A percentile compares a stretch with the other conserved stretches of the same genome.
Conservation (phyloP, 345 rosid species). For the Abelmoschus esculentus region DNA sequence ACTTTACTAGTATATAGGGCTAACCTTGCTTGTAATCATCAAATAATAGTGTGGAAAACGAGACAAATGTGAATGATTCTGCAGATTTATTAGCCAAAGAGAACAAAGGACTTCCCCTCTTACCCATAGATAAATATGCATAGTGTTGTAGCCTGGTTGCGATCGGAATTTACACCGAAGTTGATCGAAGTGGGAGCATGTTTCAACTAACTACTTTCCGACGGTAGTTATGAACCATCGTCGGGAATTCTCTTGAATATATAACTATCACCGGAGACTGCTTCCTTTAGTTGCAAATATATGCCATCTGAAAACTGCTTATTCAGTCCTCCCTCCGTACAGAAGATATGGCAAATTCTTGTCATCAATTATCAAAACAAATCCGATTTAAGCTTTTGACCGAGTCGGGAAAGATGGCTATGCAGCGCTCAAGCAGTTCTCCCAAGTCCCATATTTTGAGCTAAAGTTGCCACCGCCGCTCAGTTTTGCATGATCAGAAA, state of each 20-base stretch:
- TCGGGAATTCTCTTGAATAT: not conserved
- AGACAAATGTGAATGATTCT: no score
- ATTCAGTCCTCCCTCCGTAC: not conserved
- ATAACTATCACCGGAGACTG: not conserved
- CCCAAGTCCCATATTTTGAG: not conserved
- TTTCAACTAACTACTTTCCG: no score
- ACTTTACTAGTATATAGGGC: no score
- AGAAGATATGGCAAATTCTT: not conserved
- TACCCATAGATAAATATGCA: no score
- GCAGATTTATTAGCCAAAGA: no score
- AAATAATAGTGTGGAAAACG: no score
- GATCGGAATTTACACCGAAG: no score
- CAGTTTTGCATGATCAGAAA: not conserved
- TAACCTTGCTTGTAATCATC: no score
- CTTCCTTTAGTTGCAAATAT: not conserved
- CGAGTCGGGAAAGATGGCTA: not conserved
- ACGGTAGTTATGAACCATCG: no score
- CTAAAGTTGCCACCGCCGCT: not conserved
- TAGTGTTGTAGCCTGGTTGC: no score
- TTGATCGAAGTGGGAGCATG: no score
- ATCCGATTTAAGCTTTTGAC: not conserved
- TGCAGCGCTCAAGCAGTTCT: not conserved
- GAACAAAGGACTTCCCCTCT: no score
- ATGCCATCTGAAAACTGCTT: not conserved
- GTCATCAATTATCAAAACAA: not conserved